Percentiles rank a stretch among this genome's conserved stretches.
Evolutionary conservation across 169 alveolate genomes (phyloP).

Genomic region (Plasmodium fragile): DNA sequence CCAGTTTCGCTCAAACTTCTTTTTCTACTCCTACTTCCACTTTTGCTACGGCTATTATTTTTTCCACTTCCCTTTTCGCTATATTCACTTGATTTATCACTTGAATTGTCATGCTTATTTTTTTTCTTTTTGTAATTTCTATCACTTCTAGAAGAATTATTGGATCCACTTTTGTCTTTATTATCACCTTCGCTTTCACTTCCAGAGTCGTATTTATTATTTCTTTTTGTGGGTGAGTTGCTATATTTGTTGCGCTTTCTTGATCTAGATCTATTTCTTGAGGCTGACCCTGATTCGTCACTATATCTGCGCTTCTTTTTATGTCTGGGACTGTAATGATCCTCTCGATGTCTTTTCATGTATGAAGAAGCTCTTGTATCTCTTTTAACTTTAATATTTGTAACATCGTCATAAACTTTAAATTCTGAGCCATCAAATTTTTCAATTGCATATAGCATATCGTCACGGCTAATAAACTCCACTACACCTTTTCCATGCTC

Average conservation of each 20-base stretch:
- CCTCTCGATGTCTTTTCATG: constrained; percentile 56
- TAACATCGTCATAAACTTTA: constrained; percentile 74
- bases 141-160: constrained; percentile 53
- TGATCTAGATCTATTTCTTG: constrained; percentile 50
- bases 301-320: constrained; percentile 70
- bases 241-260: constrained; percentile 47
- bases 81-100: constrained; percentile 46
- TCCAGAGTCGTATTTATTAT: constrained; percentile 37
- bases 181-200: constrained; percentile 38
- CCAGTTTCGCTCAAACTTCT: constrained; percentile 46
- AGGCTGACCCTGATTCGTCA: constrained; percentile 57
- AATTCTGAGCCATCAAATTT: constrained; percentile 85
- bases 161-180: constrained; percentile 52
- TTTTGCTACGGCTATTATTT: constrained; percentile 39
- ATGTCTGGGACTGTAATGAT: constrained; percentile 57
- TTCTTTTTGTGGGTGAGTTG: constrained; percentile 40
- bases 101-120: constrained; percentile 40
- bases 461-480: constrained; percentile 80
- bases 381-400: constrained; percentile 77
- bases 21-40: constrained; percentile 40
- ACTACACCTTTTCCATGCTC: constrained; percentile 84
- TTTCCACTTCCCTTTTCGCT: constrained; percentile 39
- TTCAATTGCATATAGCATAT: constrained; percentile 83
- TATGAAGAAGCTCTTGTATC: constrained; percentile 49
- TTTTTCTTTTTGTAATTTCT: constrained; percentile 49